Evolutionary conservation across 768 basidiomycete species (phyloP).

Genomic region (Mrakia blollopis): DNA sequence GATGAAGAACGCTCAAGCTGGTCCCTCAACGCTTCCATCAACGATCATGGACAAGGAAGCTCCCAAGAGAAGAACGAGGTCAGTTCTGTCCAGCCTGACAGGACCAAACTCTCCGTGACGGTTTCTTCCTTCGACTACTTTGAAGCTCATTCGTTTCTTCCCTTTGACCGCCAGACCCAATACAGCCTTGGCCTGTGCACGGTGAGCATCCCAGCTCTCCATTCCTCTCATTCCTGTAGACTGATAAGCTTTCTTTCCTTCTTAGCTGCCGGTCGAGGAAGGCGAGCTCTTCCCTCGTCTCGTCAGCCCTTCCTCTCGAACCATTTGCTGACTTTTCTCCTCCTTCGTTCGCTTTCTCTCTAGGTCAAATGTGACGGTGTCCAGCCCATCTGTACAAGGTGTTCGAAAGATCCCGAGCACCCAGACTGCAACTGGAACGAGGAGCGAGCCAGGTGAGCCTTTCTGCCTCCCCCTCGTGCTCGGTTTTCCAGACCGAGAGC

Average conservation of each 20-base stretch:
- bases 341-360: neutral
- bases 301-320: neutral
- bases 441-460: neutral
- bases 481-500: neutral
- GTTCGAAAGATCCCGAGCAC: neutral
- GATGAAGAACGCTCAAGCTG: neutral
- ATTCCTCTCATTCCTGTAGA: neutral
- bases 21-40: too few species aligned
- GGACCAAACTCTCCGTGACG: too few species aligned
- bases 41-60: neutral
- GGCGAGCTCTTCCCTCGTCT: neutral
- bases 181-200: neutral
- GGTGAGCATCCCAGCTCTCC: neutral
- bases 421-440: neutral
- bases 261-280: neutral
- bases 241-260: neutral
- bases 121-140: neutral
- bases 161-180: neutral
- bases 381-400: neutral
- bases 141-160: neutral
- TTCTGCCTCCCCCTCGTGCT: too few species aligned
- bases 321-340: neutral
- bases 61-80: neutral
- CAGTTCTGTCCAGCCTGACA: neutral
- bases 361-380: neutral